A percentile compares a stretch with the other conserved stretches of the same genome.
Evolutionary conservation across 768 basidiomycete species (phyloP).

Genomic region (Tulasnella sp.): DNA sequence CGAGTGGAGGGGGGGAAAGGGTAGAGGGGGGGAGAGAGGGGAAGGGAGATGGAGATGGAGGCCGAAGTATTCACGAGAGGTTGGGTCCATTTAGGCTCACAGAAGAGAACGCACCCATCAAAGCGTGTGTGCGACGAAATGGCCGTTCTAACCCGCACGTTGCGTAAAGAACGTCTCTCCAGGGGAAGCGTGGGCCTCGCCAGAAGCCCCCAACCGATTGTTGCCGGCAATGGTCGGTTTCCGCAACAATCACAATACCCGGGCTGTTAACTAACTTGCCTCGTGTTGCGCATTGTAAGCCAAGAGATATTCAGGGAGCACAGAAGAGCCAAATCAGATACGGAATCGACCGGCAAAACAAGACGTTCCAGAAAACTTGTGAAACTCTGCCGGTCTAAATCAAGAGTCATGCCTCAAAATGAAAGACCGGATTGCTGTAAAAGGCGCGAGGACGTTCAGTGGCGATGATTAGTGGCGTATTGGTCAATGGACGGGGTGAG

Average conservation of each 20-base stretch:
- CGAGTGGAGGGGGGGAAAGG: slow-evolving; percentile 3
- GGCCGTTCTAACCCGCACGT: slow-evolving; percentile 7
- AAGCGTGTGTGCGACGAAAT: background rate
- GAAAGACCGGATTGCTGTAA: background rate
- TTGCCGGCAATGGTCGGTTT: background rate
- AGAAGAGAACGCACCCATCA: background rate
- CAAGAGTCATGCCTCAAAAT: background rate
- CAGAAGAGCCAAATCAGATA: background rate
- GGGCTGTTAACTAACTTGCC: background rate
- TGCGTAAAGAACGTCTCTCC: slow-evolving; percentile 2
- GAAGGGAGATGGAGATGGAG: background rate
- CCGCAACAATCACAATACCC: slow-evolving; percentile 5
- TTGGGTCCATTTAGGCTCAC: slow-evolving; percentile 17
- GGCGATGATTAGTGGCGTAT: background rate
- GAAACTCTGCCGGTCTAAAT: background rate
- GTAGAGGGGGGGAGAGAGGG: background rate
- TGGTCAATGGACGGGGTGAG: background rate
- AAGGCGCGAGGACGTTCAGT: background rate
- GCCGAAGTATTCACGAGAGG: background rate
- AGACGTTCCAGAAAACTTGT: background rate
- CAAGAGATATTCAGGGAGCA: background rate
- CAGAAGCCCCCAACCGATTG: background rate
- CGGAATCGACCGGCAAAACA: background rate
- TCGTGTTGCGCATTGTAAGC: background rate
- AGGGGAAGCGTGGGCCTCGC: slow-evolving; percentile 5